Base-by-base conservation (phyloP, 192 early-diverging fungal genomes). In the Geranomyces variabilis region DNA sequence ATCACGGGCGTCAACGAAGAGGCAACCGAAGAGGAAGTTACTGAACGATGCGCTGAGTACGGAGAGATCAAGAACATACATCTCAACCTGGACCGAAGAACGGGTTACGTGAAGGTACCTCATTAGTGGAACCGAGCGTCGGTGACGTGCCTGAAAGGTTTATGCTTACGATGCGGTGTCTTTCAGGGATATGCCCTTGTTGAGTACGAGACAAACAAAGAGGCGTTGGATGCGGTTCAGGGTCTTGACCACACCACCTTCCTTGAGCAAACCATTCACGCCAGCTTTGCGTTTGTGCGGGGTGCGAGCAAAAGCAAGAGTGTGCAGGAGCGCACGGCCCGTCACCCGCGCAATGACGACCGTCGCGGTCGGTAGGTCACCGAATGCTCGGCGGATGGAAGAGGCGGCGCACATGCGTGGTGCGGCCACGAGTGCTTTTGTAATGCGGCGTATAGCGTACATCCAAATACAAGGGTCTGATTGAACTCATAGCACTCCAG, bases 1-100 rank as follows among this genome's bases (percentile, higher is more conserved):
- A 89, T 93, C 12, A 94, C 93, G 0, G 93, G 93, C 34, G 83
- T 98, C 22, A 94, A 98, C 79, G 95, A 98, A 76, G 96, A 98
- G 77, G 90, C 94, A 12, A 91, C 88, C 28, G 96, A 97, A 69
- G 96, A 98, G 21, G 91, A 92, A 49, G 75, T 98, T 58, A 86
- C 62, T 77, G 66, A 98, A 75, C 84, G 87, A 66, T 97, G 95
- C 69, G 85, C 88, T 26, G 95, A 97, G 53, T 97, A 82, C 83
- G 96, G 96, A n/a, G 87, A 86, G 21, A 88, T 96, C 57, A 93
- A 94, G 77, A 91, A 92, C 76, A 44, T 98, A 53, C 94, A 96
- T 61, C 77, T 98, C 69, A 98, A 97, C 75, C 79, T 97, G 57
- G 94, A 98, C 84, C 85, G 96, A 47, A 89, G 93, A 64, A 94